phyloP scores from a whole-genome alignment of 371 early-diverging fungal species.

The Mucor racemosus region DNA sequence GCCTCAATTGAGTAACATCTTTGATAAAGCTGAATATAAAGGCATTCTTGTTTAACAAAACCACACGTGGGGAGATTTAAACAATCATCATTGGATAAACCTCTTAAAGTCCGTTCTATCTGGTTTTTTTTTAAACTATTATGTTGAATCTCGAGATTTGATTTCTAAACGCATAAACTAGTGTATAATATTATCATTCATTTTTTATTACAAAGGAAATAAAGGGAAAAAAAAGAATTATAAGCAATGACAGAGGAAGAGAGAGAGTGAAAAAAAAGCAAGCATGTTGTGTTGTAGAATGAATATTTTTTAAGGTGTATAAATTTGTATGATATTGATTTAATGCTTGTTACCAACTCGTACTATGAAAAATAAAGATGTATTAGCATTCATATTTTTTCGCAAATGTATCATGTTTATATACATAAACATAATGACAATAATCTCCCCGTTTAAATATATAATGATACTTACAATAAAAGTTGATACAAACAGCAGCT shows the following conservation, averaged over 20 bases:
- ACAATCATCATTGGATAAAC: constrained; percentile 12
- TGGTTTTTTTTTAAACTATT: background rate
- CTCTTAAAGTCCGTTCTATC: background rate
- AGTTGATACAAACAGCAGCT: constrained; percentile 75
- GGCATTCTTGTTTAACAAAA: constrained; percentile 72
- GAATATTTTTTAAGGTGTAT: background rate
- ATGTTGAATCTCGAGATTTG: background rate
- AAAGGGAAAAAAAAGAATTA: background rate
- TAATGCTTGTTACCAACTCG: constrained; percentile 32
- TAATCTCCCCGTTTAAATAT: background rate
- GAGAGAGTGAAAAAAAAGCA: background rate
- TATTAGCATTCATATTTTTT: background rate
- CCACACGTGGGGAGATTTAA: constrained; percentile 22
- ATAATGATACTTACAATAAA: constrained; percentile 68
- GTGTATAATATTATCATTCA: background rate
- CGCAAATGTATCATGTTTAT: background rate
- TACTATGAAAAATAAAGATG: constrained; percentile 19
- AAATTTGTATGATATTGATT: constrained; percentile 3
- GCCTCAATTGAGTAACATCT: constrained; percentile 63
- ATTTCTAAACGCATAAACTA: background rate
- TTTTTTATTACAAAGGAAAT: background rate
- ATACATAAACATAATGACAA: background rate
- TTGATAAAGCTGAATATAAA: constrained; percentile 70
- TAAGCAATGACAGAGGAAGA: background rate
- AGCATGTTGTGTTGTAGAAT: background rate